Evolutionary conservation across 192 early-diverging fungal species (phyloP), one percentile per base, ranked within the genome.

Genomic region (Dissophora globulifera): DNA sequence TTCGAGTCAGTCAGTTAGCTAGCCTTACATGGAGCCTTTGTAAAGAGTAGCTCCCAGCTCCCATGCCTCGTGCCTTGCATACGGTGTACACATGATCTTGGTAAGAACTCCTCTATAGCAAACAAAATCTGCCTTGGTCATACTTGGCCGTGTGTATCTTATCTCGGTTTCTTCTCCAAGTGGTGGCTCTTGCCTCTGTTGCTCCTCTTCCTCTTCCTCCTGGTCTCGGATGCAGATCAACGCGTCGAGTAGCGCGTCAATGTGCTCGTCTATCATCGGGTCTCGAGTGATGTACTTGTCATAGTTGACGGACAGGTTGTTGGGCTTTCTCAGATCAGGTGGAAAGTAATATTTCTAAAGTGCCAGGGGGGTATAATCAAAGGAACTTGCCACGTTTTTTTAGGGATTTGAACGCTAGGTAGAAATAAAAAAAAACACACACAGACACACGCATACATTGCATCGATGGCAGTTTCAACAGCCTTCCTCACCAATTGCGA

Each of bases 101-200:
- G 95, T 95, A 49, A 98, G 84, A 48, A 97, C 92, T 12, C 96
- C 96, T 32, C 96, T 81, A 84, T 92, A 94, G 71, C 90, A 87
- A n/a, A 93, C 26, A 50, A 67, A 55, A 17, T 58, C 52, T 30
- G 62, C 60, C 17, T 63, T 32, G n/a, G 59, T 72, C 35, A 57
- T 58, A 38, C 35, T 71, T 55, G 5, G 7, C 29, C 40, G 26
- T n/a, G 22, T n/a, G n/a, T n/a, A n/a, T n/a, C n/a, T n/a, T n/a
- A 12, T 38, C 11, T 56, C 31, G 35, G 63, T 20, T 27, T 15
- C 11, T 68, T 47, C 32, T 11, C 50, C n/a, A n/a, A n/a, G n/a
- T n/a, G n/a, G n/a, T n/a, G n/a, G n/a, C n/a, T n/a, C n/a, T n/a
- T n/a, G n/a, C n/a, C n/a, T n/a, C n/a, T n/a, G n/a, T n/a, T n/a